Evolutionary conservation across 768 basidiomycete genomes (phyloP), one percentile per base, ranked within the genome.

Genomic region (Mycena haematopus): DNA sequence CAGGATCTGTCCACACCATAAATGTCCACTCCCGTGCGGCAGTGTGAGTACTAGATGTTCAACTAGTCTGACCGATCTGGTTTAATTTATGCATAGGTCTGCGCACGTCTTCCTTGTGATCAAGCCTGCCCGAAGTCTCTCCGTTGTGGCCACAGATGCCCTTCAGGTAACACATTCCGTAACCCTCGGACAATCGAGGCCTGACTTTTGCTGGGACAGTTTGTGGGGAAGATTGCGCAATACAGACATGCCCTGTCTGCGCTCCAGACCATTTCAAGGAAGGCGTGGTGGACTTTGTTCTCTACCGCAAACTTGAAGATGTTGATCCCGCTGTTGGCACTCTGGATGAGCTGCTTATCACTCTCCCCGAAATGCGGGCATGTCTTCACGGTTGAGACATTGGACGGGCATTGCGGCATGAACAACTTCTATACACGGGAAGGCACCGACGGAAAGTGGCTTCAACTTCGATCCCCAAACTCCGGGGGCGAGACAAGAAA

Each of bases 351-450:
- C 71, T 84, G 13, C 67, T 86, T 53, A 86, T 91, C 68, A 87
- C 88, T 1, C 78, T 90, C 44, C 84, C n/a, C 84, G 0, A 74
- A 74, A 19, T 91, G 90, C 69, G 65, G 80, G 0, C 90, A 92
- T 70, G 73, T 82, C 2, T 90, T 92, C 71, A 91, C 90, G 0
- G 82, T 89, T 17, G 89, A 89, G 70, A 88, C 87, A 0, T 77
- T 92, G 21, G 90, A 92, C 65, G 89, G 88, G 0, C 75, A 79
- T 45, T 85, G 83, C 64, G 69, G 74, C 15, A 77, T 91, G 72
- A 49, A 53, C 0, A 79, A 82, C 4, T 87, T 81, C 67, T 91
- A 91, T 69, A 65, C 58, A 1, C 69, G 71, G 52, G 73, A 79
- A 4, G 54, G 68, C 1, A 15, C 7, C 2, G 67, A 78, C 13